These are phyloP conservation scores for Naganishia sp. DNA, from an alignment of 1,284 basidiomycete genomes.

Conservation along the genomic window DNA sequence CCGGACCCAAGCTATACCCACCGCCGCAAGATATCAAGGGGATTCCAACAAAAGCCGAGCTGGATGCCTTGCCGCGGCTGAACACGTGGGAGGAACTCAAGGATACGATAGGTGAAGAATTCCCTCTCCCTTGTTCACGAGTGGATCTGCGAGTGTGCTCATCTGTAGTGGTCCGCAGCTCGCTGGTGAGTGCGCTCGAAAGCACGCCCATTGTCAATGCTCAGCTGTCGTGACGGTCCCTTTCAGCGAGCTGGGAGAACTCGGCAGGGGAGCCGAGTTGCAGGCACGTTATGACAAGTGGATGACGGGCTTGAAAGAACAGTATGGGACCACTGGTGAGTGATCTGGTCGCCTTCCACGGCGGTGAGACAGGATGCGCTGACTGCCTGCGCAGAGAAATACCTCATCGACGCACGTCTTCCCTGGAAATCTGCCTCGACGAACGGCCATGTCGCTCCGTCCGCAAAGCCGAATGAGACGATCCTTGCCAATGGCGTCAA, in stretches of 20 bases:
- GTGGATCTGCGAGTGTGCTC: not conserved
- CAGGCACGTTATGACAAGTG: conserved; percentile 48
- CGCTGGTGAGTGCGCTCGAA: conserved; percentile 13
- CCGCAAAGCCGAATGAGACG: not conserved
- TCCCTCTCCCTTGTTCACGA: not conserved
- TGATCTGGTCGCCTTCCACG: not conserved
- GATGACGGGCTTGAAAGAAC: conserved; percentile 42
- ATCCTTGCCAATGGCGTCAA: not conserved
- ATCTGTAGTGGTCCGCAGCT: not conserved
- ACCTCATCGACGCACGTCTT: conserved; percentile 45
- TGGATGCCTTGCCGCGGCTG: conserved; percentile 48
- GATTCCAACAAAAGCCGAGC: conserved; percentile 47
- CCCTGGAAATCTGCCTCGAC: conserved; percentile 40
- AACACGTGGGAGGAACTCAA: conserved; percentile 53
- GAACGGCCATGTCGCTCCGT: not conserved
- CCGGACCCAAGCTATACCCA: conserved; percentile 35
- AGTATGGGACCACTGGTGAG: conserved; percentile 48
- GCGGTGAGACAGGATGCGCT: not conserved
- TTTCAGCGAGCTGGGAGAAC: conserved; percentile 35
- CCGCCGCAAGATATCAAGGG: conserved; percentile 42
- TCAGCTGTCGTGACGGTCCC: not conserved
- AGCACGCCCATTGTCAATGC: not conserved
- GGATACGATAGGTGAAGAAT: conserved; percentile 43
- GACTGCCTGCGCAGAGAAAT: conserved; percentile 41
- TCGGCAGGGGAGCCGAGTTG: conserved; percentile 48